Evolutionary conservation across 192 early-diverging fungal species (phyloP), one percentile per base, ranked within the genome.

Genomic region (Obelidium mucronatum): DNA sequence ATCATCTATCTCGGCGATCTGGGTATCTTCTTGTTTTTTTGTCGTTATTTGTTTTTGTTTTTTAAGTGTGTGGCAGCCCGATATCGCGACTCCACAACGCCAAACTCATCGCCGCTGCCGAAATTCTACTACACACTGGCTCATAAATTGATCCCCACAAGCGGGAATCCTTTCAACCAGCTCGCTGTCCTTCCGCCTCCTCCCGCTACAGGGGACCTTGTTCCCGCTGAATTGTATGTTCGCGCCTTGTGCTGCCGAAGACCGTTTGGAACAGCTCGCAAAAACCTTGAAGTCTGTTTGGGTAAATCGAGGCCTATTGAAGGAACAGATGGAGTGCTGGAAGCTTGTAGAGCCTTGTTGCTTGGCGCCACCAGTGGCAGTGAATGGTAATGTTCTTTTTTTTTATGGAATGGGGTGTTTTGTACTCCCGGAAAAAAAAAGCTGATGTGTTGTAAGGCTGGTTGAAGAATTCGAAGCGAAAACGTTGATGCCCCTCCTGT

Each of bases 131-230:
- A 93, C 79, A 80, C 79, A 52, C 75, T 92, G 54, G 91, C 92
- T 2, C 68, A 87, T 58, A 81, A 79, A 6, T 74, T 93, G 19
- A 73, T 90, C 15, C 91, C 92, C 6, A 78, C 80, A 1, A 87
- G 82, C 63, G 89, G 89, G 40, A 92, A 92, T 68, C 91, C 92
- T 0, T 93, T 90, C 74, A 93, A 93, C 74, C 92, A 93, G 80
- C 79, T 93, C n/a, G 92, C 90, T 1, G 91, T 93, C 1, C 82
- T 93, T 24, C 52, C 70, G 11, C 44, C 93, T 0, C 83, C 92
- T 19, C 55, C 70, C 22, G 28, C 55, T 15, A 51, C 17, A 26
- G 33, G 3, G 28, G 70, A 72, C n/a, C 19, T 72, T 15, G 39
- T 42, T 26, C n/a, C 40, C 11, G 51, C 70, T 39, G 70, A 72